Evolutionary conservation across 2,329 filamentous ascomycete genomes (phyloP), one percentile per base, ranked within the genome.

Genomic region (Talaromyces funiculosus): DNA sequence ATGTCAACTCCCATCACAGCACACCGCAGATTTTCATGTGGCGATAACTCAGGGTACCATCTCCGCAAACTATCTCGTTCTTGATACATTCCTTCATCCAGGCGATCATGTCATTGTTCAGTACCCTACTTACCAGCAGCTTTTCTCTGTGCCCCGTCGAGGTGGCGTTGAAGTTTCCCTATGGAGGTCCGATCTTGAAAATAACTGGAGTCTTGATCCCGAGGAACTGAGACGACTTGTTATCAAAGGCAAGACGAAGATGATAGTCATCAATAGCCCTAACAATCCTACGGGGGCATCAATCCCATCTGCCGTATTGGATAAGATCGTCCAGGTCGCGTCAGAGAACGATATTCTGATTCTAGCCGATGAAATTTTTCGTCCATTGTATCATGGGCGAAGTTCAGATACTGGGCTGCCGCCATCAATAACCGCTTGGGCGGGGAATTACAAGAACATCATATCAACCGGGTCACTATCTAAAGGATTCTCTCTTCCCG

Each of bases 41-140:
- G 45, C 45, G 1, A 49, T 49, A 14, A 38, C 20, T 4, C 51
- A 37, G 12, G 91, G 92, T 10, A 90, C 90, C 14, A 95, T 95
- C 56, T 81, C 84, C 4, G 90, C 90, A 18, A 96, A 95, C 69
- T 90, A 90, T 67, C 77, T 94, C 16, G 77, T 86, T 2, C 81
- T 93, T 4, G 92, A 92, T 71, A 80, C 86, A 0, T 79, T 93
- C 6, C 70, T 93, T 2, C 84, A 84, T 0, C 83, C 85, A 0
- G 88, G 86, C 0, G 90, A 95, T 69, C 91, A 96, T 79, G 88
- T 92, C 49, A 83, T 96, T 60, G 94, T 90, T 68, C 88, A 93
- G 59, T 90, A 92, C 70, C 91, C 92, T 16, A 92, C 90, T 0
- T 95, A 93, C 68, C 89, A 93, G 71, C 90, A 94, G 67, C 81